Evolutionary conservation across 2,329 filamentous ascomycete genomes (phyloP).

Genomic region (Clarireedia hainanense): DNA sequence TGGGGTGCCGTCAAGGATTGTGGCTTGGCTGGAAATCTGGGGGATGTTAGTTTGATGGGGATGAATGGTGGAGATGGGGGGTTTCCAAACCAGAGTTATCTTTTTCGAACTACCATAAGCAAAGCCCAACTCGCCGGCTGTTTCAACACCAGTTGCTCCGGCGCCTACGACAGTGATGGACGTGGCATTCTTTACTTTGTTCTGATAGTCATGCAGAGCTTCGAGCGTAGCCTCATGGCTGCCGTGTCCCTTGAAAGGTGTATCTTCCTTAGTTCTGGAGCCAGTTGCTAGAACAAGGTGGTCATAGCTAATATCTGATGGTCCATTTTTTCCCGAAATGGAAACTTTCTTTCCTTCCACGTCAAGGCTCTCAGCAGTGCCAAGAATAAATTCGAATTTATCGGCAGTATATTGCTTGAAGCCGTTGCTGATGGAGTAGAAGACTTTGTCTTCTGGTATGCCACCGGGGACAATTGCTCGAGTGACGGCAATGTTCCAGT

Average conservation of each 20-base stretch:
- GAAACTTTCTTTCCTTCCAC: conserved; percentile 34
- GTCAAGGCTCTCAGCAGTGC: conserved; percentile 38
- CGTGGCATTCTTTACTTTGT: conserved; percentile 17
- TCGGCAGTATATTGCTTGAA: conserved; percentile 40
- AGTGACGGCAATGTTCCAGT: conserved; percentile 41
- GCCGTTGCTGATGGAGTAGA: conserved; percentile 32
- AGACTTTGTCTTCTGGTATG: conserved; percentile 34
- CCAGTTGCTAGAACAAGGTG: conserved; percentile 48
- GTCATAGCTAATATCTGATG: conserved; percentile 36
- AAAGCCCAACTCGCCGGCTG: conserved; percentile 28
- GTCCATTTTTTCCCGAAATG: conserved; percentile 31
- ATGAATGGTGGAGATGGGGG: conserved; percentile 21
- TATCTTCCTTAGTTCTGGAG: conserved; percentile 33
- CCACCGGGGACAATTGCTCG: conserved; percentile 37
- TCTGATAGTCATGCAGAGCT: conserved; percentile 17
- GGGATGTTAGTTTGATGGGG: neutral
- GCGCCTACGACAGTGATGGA: conserved; percentile 27
- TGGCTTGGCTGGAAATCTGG: conserved; percentile 28
- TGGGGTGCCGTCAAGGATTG: conserved; percentile 19
- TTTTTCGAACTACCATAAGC: conserved; percentile 25
- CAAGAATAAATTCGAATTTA: conserved; percentile 45
- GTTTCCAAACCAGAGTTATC: conserved; percentile 21
- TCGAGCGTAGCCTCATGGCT: conserved; percentile 29
- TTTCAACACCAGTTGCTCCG: conserved; percentile 29
- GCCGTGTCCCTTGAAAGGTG: conserved; percentile 42